These are phyloP conservation scores for Anaeramoeba flamelloides DNA, from an alignment of 78 protist genomes.

Conservation along the genomic window DNA sequence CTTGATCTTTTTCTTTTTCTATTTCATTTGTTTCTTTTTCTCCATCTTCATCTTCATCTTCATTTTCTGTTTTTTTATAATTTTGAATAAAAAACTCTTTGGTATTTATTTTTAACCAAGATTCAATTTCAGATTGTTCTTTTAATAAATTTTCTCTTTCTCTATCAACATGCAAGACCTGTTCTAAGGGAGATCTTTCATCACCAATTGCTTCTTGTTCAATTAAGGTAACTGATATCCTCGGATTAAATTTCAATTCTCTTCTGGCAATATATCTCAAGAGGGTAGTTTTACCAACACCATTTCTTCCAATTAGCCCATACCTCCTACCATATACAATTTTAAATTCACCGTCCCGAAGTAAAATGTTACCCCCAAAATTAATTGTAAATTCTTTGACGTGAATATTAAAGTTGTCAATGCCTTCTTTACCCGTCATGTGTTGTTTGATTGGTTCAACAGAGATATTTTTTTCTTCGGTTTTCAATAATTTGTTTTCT, in stretches of 20 bases:
- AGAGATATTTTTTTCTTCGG: no score
- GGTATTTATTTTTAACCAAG: no score
- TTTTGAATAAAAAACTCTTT: no score
- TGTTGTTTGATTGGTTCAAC: no score
- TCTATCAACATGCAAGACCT: slow-evolving; percentile 56
- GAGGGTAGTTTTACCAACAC: slow-evolving; percentile 55
- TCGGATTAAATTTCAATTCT: slow-evolving; percentile 31
- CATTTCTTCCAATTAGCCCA: slow-evolving; percentile 73
- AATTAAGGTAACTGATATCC: slow-evolving; percentile 52
- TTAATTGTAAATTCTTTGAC: slow-evolving; percentile 20
- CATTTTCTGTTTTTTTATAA: no score
- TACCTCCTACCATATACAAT: slow-evolving; percentile 48
- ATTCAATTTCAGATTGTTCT: slow-evolving; percentile 11
- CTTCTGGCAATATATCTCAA: slow-evolving; percentile 48
- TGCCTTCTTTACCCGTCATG: no score
- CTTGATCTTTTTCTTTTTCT: no score
- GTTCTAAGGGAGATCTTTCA: slow-evolving; percentile 45
- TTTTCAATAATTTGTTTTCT: no score
- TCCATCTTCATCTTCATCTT: no score
- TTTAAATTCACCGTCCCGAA: slow-evolving; percentile 26
- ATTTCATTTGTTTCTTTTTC: no score
- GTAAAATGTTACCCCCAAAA: slow-evolving; percentile 38
- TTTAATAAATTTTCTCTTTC: slow-evolving; percentile 48
- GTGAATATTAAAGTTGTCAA: no score
- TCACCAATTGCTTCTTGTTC: slow-evolving; percentile 66